These are phyloP conservation scores for Dactylellina cionopaga DNA, from an alignment of 2,329 filamentous ascomycete species.

Conservation along the genomic window DNA sequence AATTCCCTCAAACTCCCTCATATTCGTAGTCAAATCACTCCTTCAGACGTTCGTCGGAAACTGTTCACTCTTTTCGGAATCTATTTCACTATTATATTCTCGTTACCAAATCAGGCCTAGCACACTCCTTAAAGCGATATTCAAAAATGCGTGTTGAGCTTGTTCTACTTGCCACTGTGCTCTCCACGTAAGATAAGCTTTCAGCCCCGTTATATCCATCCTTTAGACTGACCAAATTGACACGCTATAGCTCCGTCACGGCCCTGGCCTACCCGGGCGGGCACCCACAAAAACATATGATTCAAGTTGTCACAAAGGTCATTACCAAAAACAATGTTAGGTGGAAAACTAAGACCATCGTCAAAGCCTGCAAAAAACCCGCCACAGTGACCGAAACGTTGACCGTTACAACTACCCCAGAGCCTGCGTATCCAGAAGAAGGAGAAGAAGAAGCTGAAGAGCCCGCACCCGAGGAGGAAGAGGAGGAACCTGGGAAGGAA, in stretches of 20 bases:
- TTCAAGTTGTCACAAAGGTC: no score
- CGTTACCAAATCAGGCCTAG: no score
- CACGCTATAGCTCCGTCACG: slow-evolving; percentile 8
- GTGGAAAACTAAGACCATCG: neutral
- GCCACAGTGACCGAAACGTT: neutral
- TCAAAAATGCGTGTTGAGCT: no score
- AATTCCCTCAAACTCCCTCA: no score
- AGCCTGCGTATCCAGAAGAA: no score
- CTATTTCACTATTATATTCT: no score
- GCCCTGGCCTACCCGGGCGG: neutral
- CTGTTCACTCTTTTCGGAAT: no score
- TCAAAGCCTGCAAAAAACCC: no score
- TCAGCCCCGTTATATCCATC: neutral
- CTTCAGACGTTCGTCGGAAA: no score
- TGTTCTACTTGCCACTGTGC: no score
- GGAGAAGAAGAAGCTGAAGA: neutral
- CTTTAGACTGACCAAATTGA: neutral
- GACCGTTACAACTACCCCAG: neutral
- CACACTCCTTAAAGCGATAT: neutral
- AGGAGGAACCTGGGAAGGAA: neutral
- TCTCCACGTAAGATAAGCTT: no score
- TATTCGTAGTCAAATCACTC: no score
- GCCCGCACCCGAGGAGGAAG: neutral
- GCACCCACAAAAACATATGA: neutral
- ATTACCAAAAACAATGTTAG: neutral